Evolutionary conservation across 106 monocot species (phyloP).

Genomic region (Narthecium ossifragum): DNA sequence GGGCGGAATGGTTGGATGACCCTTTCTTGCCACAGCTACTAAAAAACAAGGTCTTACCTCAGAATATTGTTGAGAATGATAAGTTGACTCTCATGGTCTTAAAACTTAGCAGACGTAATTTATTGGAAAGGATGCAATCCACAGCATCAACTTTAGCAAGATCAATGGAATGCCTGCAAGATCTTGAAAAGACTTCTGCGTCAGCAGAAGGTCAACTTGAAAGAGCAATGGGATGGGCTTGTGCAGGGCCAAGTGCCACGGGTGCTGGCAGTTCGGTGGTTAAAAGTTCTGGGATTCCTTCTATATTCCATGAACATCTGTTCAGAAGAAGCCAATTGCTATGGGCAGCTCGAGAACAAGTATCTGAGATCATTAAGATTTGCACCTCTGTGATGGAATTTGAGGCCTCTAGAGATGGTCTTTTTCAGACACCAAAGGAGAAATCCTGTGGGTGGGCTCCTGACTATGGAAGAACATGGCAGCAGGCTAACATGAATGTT

Average conservation of each 20-base stretch:
- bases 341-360: conserved; percentile 52
- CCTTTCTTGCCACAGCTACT: conserved; percentile 33
- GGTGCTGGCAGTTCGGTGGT: conserved; percentile 21
- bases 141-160: conserved; percentile 51
- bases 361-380: conserved; percentile 49
- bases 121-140: conserved; percentile 76
- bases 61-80: conserved; percentile 44
- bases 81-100: conserved; percentile 41
- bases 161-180: conserved; percentile 61
- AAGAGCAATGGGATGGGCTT: conserved; percentile 99
- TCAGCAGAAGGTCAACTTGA: conserved; percentile 87
- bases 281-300: conserved; percentile 66
- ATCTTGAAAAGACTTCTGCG: conserved; percentile 68
- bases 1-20: conserved; percentile 86
- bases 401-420: conserved; percentile 93
- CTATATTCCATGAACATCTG: conserved; percentile 92
- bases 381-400: conserved; percentile 82
- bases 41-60: conserved; percentile 38
- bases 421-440: conserved; percentile 44
- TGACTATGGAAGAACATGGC: conserved; percentile 63
- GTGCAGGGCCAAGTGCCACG: conserved; percentile 49
- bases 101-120: conserved; percentile 50
- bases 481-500: conserved; percentile 58
- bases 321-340: conserved; percentile 60
- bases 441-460: conserved; percentile 26